Base-by-base conservation (phyloP, 2,329 filamentous ascomycete species). In the Rhynchosporium graminicola region DNA sequence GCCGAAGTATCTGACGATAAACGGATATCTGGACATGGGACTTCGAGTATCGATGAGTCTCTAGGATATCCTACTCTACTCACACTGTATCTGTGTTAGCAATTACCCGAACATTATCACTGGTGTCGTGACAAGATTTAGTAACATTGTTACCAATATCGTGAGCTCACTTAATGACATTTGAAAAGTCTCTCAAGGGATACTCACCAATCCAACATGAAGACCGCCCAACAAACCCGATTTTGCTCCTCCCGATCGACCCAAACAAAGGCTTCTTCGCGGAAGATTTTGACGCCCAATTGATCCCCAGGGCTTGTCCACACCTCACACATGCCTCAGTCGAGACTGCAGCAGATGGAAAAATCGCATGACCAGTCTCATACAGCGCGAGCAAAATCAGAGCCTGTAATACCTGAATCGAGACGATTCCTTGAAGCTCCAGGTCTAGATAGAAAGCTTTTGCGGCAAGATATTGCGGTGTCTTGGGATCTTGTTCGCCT, bases 291-390 rank as follows among this genome's bases (percentile, higher is more conserved):
- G 40, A 13, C 12, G 55, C 59, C 54, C 72, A 66, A 54, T 75
- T 75, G 10, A 80, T 60, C 3, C 76, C 77, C 29, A 81, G 71
- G 4, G 77, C 73, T 29, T 77, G 74, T 13, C 75, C 74, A 62
- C 79, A 77, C 42, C 77, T 71, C 6, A 75, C 74, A 67, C 77
- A 78, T 58, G 72, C 67, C 5, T 74, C 78, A 1, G 79, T 70
- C 0, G 77, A 77, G 60, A 80, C 74, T 70, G 78, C 80, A 3
- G 77, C 78, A 3, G 78, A 76, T 2, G 80, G 79, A 62, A 80
- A 80, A 46, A 82, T 76, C 2, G 72, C 75, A 66, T 82, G 79
- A 1, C 77, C 76, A 40, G 76, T 69, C 67, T 81, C 79, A 64
- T 80, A 81, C 0, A 80, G 62, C 4, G 78, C 73, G 4, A 66